Evolutionary conservation across 805 yeast genomes (phyloP), one percentile per base, ranked within the genome.

Genomic region (Saccharomyces mikatae): DNA sequence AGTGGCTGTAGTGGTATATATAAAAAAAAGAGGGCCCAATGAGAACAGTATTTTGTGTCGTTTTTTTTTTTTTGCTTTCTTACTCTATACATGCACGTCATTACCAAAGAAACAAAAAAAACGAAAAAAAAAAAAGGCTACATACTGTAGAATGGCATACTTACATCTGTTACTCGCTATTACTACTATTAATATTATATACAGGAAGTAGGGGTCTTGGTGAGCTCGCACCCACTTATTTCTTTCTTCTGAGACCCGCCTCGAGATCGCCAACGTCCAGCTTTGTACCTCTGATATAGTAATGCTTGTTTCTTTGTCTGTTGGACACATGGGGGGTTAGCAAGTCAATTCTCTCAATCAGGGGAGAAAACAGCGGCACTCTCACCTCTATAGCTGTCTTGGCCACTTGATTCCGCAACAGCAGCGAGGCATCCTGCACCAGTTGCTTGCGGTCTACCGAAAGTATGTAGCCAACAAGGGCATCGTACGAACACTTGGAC

Each of bases 321-420:
- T 2, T 36, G 71, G 89, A 84, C 65, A 79, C 80, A 58, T 74
- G 71, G 71, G 84, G 84, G 71, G 87, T 80, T 58, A 92, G 71
- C 44, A 90, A 70, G 71, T 91, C 97, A 52, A 92, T 77, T 70
- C 85, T 81, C 58, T 83, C 80, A 54, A 94, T 78, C 53, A 82
- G 76, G 6, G 97, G 97, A 58, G 86, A 86, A 75, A 78, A 92
- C 27, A 92, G 72, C 29, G 92, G 91, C 49, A 90, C 81, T 58
- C 92, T 77, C 58, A 85, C 74, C 66, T 92, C 98, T 50, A 89
- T 92, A 54, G 96, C 96, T n/a, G 88, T 73, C 62, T 86, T 87
- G 58, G 84, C 78, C 61, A 89, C 76, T 67, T 86, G 89, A 68
- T 90, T 89, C 76, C 99, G 84, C 59, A 92, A 70, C 54, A 89